phyloP scores from a whole-genome alignment of 2,329 filamentous ascomycete genomes.

The Scedosporium minutisporum region DNA sequence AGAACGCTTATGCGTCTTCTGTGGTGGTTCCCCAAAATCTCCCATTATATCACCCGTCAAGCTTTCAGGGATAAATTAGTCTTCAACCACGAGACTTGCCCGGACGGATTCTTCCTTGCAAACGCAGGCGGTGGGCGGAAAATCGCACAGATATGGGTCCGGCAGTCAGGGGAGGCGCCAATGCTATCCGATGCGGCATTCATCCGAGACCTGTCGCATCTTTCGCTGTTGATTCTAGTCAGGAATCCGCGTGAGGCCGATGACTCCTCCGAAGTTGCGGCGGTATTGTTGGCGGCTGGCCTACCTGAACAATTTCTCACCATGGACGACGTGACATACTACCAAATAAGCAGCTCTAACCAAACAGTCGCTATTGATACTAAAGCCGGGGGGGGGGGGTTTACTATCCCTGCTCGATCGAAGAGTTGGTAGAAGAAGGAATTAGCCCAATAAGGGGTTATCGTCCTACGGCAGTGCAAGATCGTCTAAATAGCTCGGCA shows the following conservation, averaged over 20 bases:
- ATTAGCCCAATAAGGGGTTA: conserved; percentile 26
- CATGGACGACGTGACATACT: conserved; percentile 3
- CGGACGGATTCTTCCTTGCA: conserved; percentile 2
- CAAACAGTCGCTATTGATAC: not conserved
- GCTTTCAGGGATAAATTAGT: not conserved
- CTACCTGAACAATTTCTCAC: not conserved
- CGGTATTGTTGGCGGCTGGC: not conserved
- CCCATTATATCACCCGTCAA: not conserved
- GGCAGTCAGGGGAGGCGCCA: not conserved
- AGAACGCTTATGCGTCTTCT: not conserved
- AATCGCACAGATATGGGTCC: not conserved
- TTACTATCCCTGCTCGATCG: not conserved
- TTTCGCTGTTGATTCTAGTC: not conserved
- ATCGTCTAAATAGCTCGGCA: not conserved
- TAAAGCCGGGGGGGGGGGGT: not conserved
- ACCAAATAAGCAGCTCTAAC: not conserved
- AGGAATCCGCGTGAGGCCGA: not conserved
- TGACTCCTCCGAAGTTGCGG: not conserved
- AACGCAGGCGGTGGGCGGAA: not conserved
- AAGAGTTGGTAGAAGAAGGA: conserved; percentile 50
- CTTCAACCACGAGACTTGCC: not conserved
- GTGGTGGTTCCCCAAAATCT: conserved; percentile 2
- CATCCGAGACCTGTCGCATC: not conserved
- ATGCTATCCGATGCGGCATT: not conserved
- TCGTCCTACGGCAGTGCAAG: not conserved